Percentiles rank a stretch among this genome's conserved stretches.
Conservation (phyloP, 257 asterid species). For the Solanum pinnatisectum region DNA sequence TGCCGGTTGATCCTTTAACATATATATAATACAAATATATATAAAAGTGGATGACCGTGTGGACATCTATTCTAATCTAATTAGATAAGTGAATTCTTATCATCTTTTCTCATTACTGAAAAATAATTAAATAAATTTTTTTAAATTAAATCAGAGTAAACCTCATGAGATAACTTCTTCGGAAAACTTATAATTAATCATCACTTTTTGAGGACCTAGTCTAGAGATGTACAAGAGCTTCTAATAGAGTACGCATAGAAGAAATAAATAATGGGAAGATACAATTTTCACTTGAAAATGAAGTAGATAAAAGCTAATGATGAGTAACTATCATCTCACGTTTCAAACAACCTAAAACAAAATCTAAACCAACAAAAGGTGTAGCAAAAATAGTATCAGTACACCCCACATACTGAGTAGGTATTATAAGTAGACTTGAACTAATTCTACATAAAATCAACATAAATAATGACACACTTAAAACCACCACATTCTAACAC, state of each 20-base stretch:
- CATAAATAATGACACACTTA: too few species aligned
- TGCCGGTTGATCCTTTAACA: neutral
- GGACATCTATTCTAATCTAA: neutral
- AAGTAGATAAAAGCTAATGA: neutral
- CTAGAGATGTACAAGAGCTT: neutral
- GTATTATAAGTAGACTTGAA: neutral
- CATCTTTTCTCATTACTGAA: neutral
- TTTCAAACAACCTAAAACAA: neutral
- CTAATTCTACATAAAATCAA: neutral
- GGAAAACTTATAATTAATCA: too few species aligned
- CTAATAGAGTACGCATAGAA: neutral
- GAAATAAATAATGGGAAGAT: neutral
- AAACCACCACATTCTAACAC: neutral
- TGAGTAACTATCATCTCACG: neutral
- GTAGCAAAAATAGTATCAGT: neutral
- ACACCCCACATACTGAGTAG: neutral
- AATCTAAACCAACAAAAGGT: neutral
- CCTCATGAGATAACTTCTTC: neutral
- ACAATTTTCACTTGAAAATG: neutral
- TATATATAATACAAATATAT: too few species aligned
- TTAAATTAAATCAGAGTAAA: too few species aligned
- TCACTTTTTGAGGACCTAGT: too few species aligned
- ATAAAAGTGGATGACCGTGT: neutral
- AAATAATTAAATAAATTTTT: too few species aligned
- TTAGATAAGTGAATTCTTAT: neutral